Conservation (phyloP, 2,329 filamentous ascomycete genomes). For the Aspergillus sp. region DNA sequence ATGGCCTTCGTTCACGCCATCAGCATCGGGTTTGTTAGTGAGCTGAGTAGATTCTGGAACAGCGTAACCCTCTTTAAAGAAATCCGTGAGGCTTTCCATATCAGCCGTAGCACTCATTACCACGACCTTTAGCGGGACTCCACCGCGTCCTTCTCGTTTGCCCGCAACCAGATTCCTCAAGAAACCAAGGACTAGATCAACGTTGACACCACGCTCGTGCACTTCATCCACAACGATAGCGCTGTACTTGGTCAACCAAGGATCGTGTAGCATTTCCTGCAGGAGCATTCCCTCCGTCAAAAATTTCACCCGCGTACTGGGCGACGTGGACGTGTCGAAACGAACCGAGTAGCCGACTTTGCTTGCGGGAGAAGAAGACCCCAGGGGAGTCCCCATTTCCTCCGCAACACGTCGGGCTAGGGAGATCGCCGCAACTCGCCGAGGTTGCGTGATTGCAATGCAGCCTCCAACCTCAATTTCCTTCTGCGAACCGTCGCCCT, state of each 20-base stretch:
- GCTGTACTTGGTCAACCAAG: slow-evolving; percentile 78
- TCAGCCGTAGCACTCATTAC: slow-evolving; percentile 98
- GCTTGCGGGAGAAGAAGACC: slow-evolving; percentile 56
- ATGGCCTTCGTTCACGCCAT: slow-evolving; percentile 3
- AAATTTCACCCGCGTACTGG: slow-evolving; percentile 84
- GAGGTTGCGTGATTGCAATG: slow-evolving; percentile 91
- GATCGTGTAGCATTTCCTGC: slow-evolving; percentile 87
- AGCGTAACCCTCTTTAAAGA: slow-evolving; percentile 57
- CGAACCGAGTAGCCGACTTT: slow-evolving; percentile 90
- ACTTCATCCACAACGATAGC: slow-evolving; percentile 94
- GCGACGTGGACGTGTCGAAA: slow-evolving; percentile 84
- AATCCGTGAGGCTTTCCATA: slow-evolving; percentile 71
- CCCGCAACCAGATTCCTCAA: slow-evolving; percentile 69
- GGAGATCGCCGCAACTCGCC: slow-evolving; percentile 89
- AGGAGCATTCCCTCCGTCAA: slow-evolving; percentile 95
- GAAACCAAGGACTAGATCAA: slow-evolving; percentile 87
- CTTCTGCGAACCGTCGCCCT: slow-evolving; percentile 25
- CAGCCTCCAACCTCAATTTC: slow-evolving; percentile 66
- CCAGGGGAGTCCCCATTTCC: slow-evolving; percentile 69
- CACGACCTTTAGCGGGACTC: slow-evolving; percentile 77
- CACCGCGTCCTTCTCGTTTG: slow-evolving; percentile 61
- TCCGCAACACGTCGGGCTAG: slow-evolving; percentile 83
- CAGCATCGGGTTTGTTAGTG: not conserved
- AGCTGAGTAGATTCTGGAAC: not conserved
- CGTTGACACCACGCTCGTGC: slow-evolving; percentile 91